Evolutionary conservation across 2,329 filamentous ascomycete species (phyloP).

Genomic region (Alternaria brassicicola): DNA sequence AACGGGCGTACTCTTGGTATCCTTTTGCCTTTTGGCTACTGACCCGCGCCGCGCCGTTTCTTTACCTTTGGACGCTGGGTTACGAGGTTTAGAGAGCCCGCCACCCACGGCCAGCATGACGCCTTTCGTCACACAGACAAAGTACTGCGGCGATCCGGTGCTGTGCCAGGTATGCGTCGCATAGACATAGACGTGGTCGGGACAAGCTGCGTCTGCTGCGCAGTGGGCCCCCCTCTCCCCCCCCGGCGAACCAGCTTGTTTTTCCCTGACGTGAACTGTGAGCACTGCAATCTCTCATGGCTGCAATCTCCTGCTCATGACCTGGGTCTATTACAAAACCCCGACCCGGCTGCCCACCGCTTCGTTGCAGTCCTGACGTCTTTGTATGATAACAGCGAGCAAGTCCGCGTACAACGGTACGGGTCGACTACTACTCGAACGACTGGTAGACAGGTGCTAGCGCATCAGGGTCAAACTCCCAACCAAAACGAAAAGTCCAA

Average conservation of each 20-base stretch:
- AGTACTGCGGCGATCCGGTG: not conserved
- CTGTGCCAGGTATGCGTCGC: not conserved
- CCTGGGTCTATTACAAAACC: slow-evolving; percentile 13
- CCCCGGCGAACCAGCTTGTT: slow-evolving; percentile 22
- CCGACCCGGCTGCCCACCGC: slow-evolving; percentile 13
- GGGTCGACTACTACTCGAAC: not conserved
- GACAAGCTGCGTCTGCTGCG: slow-evolving; percentile 11
- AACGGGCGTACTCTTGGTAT: slow-evolving; percentile 15
- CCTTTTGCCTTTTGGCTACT: slow-evolving; percentile 16
- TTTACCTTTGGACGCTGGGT: not conserved
- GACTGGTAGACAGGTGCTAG: not conserved
- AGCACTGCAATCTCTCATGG: slow-evolving; percentile 28
- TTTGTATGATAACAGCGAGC: not conserved
- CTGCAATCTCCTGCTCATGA: slow-evolving; percentile 16
- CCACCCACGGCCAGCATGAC: slow-evolving; percentile 19
- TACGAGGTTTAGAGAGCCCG: slow-evolving; percentile 1
- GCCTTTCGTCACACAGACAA: slow-evolving; percentile 1
- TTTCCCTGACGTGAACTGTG: slow-evolving; percentile 26
- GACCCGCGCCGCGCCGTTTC: slow-evolving; percentile 13
- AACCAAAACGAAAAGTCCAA: slow-evolving; percentile 8
- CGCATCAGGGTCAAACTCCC: slow-evolving; percentile 6
- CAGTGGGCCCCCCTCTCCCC: slow-evolving; percentile 23
- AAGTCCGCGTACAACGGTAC: not conserved
- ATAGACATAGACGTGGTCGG: slow-evolving; percentile 9
- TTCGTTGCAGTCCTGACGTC: slow-evolving; percentile 14